A percentile compares a stretch with the other conserved stretches of the same genome.
Conservation (phyloP, 2,329 filamentous ascomycete species). For the Biscogniauxia mediterranea region DNA sequence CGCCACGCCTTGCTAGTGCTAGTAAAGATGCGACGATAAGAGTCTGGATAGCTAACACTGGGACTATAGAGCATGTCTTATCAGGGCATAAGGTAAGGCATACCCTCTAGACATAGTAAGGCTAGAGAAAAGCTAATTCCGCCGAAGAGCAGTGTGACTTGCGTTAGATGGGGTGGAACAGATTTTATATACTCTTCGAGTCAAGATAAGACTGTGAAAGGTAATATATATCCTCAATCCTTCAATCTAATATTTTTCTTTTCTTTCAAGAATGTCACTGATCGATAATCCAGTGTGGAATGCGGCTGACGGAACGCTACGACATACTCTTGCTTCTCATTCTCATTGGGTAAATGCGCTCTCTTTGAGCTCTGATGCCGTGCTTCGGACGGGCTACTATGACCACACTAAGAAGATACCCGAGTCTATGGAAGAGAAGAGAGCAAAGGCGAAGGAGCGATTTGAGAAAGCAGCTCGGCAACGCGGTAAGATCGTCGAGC, state of each 20-base stretch:
- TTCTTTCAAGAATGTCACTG: background rate
- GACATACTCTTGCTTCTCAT: conserved; percentile 78
- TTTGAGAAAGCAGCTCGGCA: conserved; percentile 84
- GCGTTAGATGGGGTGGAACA: conserved; percentile 92
- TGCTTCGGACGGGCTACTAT: conserved; percentile 78
- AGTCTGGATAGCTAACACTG: conserved; percentile 80
- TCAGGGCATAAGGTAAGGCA: conserved; percentile 67
- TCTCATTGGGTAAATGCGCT: conserved; percentile 96
- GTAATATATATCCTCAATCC: background rate
- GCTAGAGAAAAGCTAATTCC: background rate
- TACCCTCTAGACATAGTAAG: background rate
- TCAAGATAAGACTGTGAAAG: conserved; percentile 80
- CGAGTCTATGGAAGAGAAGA: conserved; percentile 65
- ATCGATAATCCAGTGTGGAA: conserved; percentile 71
- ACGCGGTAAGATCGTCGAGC: conserved; percentile 74
- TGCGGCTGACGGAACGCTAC: conserved; percentile 70
- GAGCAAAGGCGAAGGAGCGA: conserved; percentile 71
- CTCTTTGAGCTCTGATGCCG: conserved; percentile 89
- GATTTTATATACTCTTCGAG: conserved; percentile 80
- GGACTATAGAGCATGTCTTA: conserved; percentile 76
- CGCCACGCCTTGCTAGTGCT: conserved; percentile 77
- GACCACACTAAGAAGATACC: conserved; percentile 76
- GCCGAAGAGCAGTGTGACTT: conserved; percentile 71
- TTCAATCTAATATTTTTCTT: background rate
- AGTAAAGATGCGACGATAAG: conserved; percentile 88